Evolutionary conservation across 495 filamentous ascomycete genomes (phyloP).

Genomic region (Hypomontagnella monticulosa): DNA sequence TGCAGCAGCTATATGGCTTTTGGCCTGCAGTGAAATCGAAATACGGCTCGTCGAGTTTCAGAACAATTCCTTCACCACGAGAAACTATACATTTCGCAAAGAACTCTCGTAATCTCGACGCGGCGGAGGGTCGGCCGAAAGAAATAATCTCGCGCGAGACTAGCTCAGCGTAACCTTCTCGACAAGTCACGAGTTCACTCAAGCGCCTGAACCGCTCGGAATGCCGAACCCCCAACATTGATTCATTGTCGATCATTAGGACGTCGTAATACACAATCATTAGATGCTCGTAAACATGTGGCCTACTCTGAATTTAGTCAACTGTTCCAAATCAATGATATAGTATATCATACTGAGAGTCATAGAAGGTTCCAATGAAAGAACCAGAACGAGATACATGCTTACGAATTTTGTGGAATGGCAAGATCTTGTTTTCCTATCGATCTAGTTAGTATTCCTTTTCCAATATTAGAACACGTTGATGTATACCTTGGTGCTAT

Average conservation of each 20-base stretch:
- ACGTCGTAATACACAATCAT: conserved; percentile 88
- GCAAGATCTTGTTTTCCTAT: conserved; percentile 64
- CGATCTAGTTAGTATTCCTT: conserved; percentile 9
- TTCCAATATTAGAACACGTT: background rate
- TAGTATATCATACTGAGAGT: conserved; percentile 68
- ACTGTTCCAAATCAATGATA: background rate
- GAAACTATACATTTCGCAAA: conserved; percentile 73
- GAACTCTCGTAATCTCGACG: conserved; percentile 62
- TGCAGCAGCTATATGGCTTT: conserved; percentile 57
- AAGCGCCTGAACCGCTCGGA: conserved; percentile 68
- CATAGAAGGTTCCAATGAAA: conserved; percentile 71
- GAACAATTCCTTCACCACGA: conserved; percentile 77
- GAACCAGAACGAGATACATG: conserved; percentile 78
- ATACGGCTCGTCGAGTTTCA: conserved; percentile 86
- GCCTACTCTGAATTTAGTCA: conserved; percentile 51
- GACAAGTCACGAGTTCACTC: conserved; percentile 63
- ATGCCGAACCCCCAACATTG: conserved; percentile 68
- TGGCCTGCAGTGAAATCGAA: conserved; percentile 62
- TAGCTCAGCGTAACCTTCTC: conserved; percentile 67
- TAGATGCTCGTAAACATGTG: conserved; percentile 75
- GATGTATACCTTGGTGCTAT: conserved; percentile 64
- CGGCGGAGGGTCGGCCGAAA: conserved; percentile 60
- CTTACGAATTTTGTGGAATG: conserved; percentile 83
- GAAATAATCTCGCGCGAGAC: conserved; percentile 70
- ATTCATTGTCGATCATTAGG: conserved; percentile 74